phyloP scores from a whole-genome alignment of 208 protist genomes.

The Acanthamoeba healyi region DNA sequence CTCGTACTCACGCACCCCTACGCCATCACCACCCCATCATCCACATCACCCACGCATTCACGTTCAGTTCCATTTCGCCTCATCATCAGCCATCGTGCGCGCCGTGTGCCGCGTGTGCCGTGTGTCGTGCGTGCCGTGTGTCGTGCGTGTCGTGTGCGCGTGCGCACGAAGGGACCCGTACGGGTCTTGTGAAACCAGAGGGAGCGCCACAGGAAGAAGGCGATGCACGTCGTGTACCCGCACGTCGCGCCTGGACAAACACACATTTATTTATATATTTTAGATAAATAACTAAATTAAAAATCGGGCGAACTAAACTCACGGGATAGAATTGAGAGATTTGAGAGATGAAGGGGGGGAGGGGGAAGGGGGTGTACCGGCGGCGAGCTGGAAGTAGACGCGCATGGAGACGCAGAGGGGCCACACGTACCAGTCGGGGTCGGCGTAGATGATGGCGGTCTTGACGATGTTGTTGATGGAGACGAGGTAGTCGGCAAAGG shows the following conservation, averaged over 20 bases:
- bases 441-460: not conserved
- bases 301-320: no score
- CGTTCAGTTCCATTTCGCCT: not conserved
- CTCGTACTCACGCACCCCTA: not conserved
- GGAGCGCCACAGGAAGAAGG: slow-evolving; percentile 48
- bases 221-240: slow-evolving; percentile 47
- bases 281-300: not conserved
- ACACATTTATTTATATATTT: not conserved
- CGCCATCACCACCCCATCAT: not conserved
- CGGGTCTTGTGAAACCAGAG: slow-evolving; percentile 9
- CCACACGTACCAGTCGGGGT: slow-evolving; percentile 28
- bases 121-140: not conserved
- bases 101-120: not conserved
- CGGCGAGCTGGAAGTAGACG: slow-evolving; percentile 28
- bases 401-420: not conserved
- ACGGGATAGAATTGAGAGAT: no score
- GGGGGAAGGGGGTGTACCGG: not conserved
- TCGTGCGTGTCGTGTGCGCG: not conserved
- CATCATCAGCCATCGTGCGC: no score
- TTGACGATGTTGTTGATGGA: slow-evolving; percentile 24
- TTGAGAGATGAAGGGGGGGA: no score
- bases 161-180: no score
- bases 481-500: slow-evolving; percentile 29
- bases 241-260: not conserved
- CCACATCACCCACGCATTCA: no score